These are phyloP conservation scores for Triticum timopheevii DNA, from an alignment of 176 grass and related monocot species.

Conservation along the genomic window DNA sequence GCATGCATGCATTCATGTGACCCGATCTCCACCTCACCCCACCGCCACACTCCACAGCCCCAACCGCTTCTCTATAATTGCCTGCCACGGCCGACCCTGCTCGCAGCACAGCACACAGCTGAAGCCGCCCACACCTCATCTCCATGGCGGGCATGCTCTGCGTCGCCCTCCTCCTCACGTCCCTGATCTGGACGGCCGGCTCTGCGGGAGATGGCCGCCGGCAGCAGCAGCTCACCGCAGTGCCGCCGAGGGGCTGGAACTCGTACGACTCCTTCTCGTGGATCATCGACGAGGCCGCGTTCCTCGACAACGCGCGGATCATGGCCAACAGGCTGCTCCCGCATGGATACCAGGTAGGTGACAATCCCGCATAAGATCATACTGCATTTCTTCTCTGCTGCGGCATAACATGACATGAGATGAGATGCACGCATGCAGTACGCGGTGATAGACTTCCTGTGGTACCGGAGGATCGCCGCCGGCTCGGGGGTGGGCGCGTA, in stretches of 20 bases:
- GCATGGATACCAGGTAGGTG: conserved; percentile 55
- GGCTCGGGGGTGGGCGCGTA: conserved; percentile 62
- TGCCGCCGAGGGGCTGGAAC: conserved; percentile 85
- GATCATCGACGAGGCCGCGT: conserved; percentile 63
- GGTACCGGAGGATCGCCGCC: conserved; percentile 75
- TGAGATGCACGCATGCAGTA: conserved; percentile 32
- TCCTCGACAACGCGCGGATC: conserved; percentile 69
- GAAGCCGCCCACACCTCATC: background rate
- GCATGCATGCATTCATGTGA: background rate
- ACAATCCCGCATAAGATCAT: too few relatives aligned
- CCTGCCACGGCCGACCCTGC: too few relatives aligned
- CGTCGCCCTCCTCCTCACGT: background rate
- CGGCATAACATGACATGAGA: background rate
- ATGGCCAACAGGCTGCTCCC: conserved; percentile 60
- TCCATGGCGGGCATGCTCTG: background rate
- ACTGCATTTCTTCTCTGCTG: background rate
- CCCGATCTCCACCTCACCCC: background rate
- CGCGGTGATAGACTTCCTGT: conserved; percentile 84
- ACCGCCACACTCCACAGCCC: background rate
- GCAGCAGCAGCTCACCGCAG: conserved; percentile 12
- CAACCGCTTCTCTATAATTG: background rate
- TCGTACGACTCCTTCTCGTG: conserved; percentile 94
- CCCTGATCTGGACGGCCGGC: background rate
- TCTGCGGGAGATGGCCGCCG: background rate
- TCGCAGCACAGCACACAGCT: too few relatives aligned